Conservation (phyloP, 495 filamentous ascomycete genomes). For the Talaromyces stipitatus region DNA sequence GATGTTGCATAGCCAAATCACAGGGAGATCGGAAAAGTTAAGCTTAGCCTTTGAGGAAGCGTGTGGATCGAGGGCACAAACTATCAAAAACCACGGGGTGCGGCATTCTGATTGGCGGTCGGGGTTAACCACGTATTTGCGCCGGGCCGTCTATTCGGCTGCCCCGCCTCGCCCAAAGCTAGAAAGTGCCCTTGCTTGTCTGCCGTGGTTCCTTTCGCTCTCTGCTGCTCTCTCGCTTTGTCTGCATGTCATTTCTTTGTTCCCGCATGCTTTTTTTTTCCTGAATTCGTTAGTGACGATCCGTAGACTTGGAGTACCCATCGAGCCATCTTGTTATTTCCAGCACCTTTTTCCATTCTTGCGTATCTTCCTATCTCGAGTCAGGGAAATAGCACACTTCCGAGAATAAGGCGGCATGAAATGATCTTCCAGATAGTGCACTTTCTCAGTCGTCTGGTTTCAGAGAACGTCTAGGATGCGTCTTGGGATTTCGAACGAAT, state of each 20-base stretch:
- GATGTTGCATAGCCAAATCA: no score
- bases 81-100: not conserved
- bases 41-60: not conserved
- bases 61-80: not conserved
- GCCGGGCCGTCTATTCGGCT: not conserved
- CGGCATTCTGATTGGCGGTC: not conserved
- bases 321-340: not conserved
- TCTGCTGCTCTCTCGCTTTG: not conserved
- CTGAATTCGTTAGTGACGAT: not conserved
- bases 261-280: not conserved
- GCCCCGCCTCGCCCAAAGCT: not conserved
- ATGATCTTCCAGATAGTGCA: not conserved
- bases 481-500: not conserved
- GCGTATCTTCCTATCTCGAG: not conserved
- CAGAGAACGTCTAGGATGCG: not conserved
- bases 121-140: not conserved
- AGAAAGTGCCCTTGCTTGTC: not conserved
- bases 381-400: not conserved
- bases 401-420: not conserved
- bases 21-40: not conserved
- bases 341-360: not conserved
- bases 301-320: not conserved
- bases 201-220: not conserved
- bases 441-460: not conserved
- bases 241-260: not conserved